Percentiles rank a stretch among this genome's conserved stretches.
phyloP scores from a whole-genome alignment of 495 filamentous ascomycete genomes.

The Penicillium robsamsonii region DNA sequence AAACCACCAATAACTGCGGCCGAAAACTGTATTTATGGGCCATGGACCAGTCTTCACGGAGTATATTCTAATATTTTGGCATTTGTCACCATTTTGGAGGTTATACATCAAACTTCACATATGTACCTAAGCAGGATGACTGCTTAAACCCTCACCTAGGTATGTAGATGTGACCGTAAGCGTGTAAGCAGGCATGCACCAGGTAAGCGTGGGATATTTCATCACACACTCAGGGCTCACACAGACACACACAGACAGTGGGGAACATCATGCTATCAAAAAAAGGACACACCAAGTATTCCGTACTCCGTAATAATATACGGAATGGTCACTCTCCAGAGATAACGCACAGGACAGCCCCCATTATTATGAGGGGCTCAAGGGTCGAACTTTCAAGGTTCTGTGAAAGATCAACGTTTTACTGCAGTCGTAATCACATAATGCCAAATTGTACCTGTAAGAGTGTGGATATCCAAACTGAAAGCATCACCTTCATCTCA shows the following conservation, averaged over 20 bases:
- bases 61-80: neutral
- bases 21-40: neutral
- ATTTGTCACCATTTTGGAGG: neutral
- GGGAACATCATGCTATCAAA: neutral
- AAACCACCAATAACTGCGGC: neutral
- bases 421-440: neutral
- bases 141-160: neutral
- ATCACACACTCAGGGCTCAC: neutral
- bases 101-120: neutral
- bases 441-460: neutral
- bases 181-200: neutral
- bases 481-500: neutral
- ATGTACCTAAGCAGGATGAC: neutral
- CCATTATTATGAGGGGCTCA: neutral
- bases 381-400: neutral
- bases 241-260: neutral
- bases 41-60: neutral
- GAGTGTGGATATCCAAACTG: neutral
- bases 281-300: neutral
- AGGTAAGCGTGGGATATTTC: neutral
- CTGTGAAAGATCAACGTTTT: neutral
- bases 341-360: neutral
- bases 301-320: neutral
- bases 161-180: slow-evolving; percentile 2
- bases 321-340: neutral